A percentile compares a stretch with the other conserved stretches of the same genome.
Evolutionary conservation across 176 grass and related monocot genomes (phyloP).

Genomic region (Aegilops longissima): DNA sequence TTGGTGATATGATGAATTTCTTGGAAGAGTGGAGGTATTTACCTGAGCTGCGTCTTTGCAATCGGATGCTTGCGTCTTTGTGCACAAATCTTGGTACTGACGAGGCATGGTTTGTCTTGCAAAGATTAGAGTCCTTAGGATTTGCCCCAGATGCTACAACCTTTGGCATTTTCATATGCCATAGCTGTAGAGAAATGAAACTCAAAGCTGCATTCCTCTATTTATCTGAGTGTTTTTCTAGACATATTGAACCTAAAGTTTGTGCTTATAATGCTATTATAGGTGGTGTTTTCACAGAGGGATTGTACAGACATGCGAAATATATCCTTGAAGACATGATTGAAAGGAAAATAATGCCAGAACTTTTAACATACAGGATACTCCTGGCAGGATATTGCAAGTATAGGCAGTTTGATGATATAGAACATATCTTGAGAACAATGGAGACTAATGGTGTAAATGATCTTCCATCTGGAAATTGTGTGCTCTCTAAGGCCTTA

Average conservation of each 20-base stretch:
- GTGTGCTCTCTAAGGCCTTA: conserved; percentile 74
- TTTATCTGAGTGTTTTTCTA: conserved; percentile 89
- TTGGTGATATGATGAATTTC: conserved; percentile 84
- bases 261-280: conserved; percentile 86
- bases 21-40: conserved; percentile 69
- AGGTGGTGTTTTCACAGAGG: conserved; percentile 66
- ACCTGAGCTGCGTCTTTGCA: conserved; percentile 68
- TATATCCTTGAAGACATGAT: conserved; percentile 89
- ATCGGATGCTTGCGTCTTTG: conserved; percentile 67
- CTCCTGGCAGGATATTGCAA: conserved; percentile 86
- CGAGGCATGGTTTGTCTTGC: conserved; percentile 65
- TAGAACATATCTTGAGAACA: conserved; percentile 58
- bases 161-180: conserved; percentile 82
- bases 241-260: conserved; percentile 53
- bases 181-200: conserved; percentile 72
- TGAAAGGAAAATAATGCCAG: conserved; percentile 58
- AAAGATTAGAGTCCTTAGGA: conserved; percentile 73
- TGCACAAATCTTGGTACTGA: conserved; percentile 65
- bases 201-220: conserved; percentile 72
- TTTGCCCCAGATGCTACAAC: conserved; percentile 67
- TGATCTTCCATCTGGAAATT: conserved; percentile 47
- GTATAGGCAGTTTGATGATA: conserved; percentile 83
- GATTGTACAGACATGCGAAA: conserved; percentile 76
- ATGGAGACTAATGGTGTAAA: conserved; percentile 55
- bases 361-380: conserved; percentile 67